Percentiles rank a stretch among this genome's conserved stretches.
Conservation (phyloP, 1,284 basidiomycete species). For the Leccinum fallax region DNA sequence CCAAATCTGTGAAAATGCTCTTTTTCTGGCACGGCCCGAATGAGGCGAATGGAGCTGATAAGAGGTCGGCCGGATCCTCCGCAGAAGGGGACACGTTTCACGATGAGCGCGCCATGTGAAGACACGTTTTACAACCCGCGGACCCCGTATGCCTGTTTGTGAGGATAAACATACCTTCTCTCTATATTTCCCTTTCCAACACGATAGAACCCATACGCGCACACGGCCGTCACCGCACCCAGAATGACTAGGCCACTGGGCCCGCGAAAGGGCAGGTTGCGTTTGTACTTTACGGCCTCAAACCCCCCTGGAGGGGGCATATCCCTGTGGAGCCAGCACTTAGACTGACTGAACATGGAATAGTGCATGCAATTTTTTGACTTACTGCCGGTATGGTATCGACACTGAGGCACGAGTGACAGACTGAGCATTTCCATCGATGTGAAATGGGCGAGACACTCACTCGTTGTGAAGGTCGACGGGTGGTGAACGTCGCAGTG, state of each 20-base stretch:
- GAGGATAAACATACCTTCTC: constrained; percentile 71
- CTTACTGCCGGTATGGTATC: constrained; percentile 66
- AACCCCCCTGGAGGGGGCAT: constrained; percentile 96
- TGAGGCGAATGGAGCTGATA: constrained; percentile 40
- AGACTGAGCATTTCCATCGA: constrained; percentile 1
- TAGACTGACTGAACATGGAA: constrained; percentile 14
- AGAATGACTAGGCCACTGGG: constrained; percentile 89
- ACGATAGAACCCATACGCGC: constrained; percentile 92
- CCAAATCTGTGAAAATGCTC: constrained; percentile 43
- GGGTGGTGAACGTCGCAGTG: constrained; percentile 4
- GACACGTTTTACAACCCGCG: constrained; percentile 69
- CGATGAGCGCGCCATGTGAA: constrained; percentile 36
- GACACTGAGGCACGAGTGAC: constrained; percentile 50
- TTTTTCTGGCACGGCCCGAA: constrained; percentile 44
- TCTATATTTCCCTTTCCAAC: constrained; percentile 91
- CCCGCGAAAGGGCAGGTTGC: constrained; percentile 92
- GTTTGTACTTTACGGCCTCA: constrained; percentile 92
- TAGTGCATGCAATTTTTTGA: constrained; percentile 11
- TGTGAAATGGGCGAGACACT: constrained; percentile 14
- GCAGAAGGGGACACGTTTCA: constrained; percentile 32
- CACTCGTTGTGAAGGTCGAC: constrained; percentile 17
- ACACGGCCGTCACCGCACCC: constrained; percentile 81
- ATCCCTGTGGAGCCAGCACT: constrained; percentile 62
- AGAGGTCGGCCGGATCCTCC: constrained; percentile 68
- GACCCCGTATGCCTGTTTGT: constrained; percentile 41